A percentile compares a stretch with the other conserved stretches of the same genome.
These are phyloP conservation scores for Prunella vulgaris DNA, from an alignment of 257 asterid genomes.

Conservation along the genomic window DNA sequence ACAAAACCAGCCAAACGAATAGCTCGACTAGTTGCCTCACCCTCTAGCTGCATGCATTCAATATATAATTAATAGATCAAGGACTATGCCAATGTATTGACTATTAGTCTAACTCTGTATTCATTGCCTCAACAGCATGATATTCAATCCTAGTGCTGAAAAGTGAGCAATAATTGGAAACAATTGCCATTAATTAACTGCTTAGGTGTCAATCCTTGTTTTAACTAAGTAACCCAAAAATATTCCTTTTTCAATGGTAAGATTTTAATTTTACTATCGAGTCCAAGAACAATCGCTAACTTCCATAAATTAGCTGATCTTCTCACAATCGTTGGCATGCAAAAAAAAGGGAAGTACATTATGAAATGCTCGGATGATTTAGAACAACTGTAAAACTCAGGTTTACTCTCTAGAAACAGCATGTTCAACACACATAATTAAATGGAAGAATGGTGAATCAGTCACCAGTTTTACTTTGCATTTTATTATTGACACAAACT, in stretches of 20 bases:
- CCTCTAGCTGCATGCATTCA: conserved; percentile 65
- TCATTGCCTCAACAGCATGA: neutral
- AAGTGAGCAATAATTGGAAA: neutral
- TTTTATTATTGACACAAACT: neutral
- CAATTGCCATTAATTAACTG: neutral
- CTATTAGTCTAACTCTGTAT: no score
- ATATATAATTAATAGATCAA: conserved; percentile 3
- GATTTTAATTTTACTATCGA: neutral
- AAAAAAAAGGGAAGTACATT: neutral
- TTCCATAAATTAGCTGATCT: neutral
- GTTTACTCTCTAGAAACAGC: neutral
- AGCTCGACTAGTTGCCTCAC: conserved; percentile 94
- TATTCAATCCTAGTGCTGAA: neutral
- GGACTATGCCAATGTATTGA: no score
- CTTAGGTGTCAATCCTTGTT: neutral
- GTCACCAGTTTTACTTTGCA: neutral
- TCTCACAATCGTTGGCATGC: neutral
- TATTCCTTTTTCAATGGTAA: neutral
- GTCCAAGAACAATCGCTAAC: neutral
- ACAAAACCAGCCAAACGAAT: conserved; percentile 92
- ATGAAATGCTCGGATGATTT: neutral
- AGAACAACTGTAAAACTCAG: neutral
- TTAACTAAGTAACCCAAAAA: neutral
- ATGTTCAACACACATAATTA: neutral
- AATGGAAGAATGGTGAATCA: neutral